Evolutionary conservation across 805 yeast species (phyloP), one percentile per base, ranked within the genome.

Genomic region (Suhomyces canberraensis): DNA sequence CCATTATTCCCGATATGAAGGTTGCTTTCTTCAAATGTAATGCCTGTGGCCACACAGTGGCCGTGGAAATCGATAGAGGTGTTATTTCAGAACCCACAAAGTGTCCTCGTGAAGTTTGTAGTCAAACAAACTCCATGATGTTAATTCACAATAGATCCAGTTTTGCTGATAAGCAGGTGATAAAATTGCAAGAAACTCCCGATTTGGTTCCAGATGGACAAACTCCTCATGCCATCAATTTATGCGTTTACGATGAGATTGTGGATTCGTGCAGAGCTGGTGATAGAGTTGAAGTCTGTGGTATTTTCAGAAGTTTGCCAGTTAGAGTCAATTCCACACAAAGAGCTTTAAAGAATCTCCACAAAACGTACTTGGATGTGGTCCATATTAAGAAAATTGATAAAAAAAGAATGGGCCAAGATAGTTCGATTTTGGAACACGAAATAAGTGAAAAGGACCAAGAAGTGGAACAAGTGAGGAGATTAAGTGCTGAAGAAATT

Each of bases 161-260:
- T 0, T 93, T 91, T 62, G 93, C 95, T 17, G 97, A 93, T 61
- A 93, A 91, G 56, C 99, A 93, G 63, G 91, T 93, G 19, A 79
- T 93, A 48, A 86, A 87, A 52, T 67, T 93, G 28, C 98, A 93
- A 63, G 98, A 93, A 61, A 89, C 96, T 0, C 96, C 96, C 0
- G 98, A 93, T 60, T 73, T 79, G 44, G 95, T 91, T 11, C 98
- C 98, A 3, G 98, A 86, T 64, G 98, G 98, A 13, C 98, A 93
- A 63, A 93, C 98, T 2, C 98, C 98, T 1, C 98, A 93, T 61
- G 83, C 96, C 11, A 86, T 93, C 32, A 87, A 95, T 5, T 67
- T 93, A 19, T 88, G 96, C 67, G 95, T 87, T 1, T 93, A 91
- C 56, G 98, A 93, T 61, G 98, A 93, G 58, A 71, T 93, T 43